A percentile compares a stretch with the other conserved stretches of the same genome.
Evolutionary conservation across 768 basidiomycete genomes (phyloP).

Genomic region (Boletus rubropictus): DNA sequence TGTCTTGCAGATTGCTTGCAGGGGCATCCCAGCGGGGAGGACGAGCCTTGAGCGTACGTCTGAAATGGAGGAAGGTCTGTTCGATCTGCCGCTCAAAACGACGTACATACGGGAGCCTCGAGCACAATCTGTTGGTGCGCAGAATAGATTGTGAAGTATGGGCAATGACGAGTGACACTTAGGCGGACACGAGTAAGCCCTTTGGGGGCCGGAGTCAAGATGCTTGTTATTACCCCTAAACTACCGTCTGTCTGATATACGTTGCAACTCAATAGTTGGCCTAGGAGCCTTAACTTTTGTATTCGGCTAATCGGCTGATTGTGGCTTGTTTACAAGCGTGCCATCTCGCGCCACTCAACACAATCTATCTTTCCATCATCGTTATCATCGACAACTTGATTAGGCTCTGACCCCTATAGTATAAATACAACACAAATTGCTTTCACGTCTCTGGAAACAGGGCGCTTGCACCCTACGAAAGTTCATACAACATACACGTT

Average conservation of each 20-base stretch:
- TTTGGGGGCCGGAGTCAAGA: no score
- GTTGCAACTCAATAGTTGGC: no score
- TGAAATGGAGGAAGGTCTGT: not conserved
- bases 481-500: conserved; percentile 53
- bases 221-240: no score
- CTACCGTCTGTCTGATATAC: no score
- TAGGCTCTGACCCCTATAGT: not conserved
- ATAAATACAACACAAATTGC: conserved; percentile 15
- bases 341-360: no score
- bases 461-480: not conserved
- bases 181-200: no score
- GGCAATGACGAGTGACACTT: no score
- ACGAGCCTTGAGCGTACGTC: not conserved
- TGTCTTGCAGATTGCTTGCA: conserved; percentile 15
- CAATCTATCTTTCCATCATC: not conserved
- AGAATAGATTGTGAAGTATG: no score
- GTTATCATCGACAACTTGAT: not conserved
- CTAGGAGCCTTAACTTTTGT: no score
- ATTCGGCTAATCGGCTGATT: no score
- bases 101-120: conserved; percentile 13
- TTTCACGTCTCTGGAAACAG: not conserved
- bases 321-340: no score
- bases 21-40: not conserved
- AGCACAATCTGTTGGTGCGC: no score
- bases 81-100: conserved; percentile 9